Conservation (phyloP, 495 filamentous ascomycete species). For the Immersiella caudata region DNA sequence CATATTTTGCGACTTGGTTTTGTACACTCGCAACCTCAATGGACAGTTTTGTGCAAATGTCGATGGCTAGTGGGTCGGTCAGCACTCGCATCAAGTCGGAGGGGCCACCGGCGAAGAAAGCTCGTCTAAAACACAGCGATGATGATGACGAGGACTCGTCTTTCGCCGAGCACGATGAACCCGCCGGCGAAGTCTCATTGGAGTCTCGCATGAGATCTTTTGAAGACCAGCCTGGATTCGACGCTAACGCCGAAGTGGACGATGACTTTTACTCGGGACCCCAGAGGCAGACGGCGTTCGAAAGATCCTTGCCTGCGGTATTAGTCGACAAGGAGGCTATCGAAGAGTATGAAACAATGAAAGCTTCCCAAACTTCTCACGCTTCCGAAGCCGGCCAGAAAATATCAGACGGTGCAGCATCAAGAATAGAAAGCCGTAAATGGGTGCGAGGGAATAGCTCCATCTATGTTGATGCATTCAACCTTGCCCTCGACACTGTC, state of each 20-base stretch:
- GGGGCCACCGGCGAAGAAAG: constrained; percentile 39
- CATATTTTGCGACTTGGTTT: background rate
- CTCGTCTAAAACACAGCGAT: constrained; percentile 36
- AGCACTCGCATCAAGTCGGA: constrained; percentile 23
- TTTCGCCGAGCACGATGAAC: constrained; percentile 4
- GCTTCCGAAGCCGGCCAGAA: constrained; percentile 30
- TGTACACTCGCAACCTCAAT: constrained; percentile 20
- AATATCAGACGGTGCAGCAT: constrained; percentile 42
- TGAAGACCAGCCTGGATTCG: background rate
- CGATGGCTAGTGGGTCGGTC: constrained; percentile 17
- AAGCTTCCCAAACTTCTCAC: constrained; percentile 45
- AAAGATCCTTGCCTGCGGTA: constrained; percentile 72
- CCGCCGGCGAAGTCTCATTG: background rate
- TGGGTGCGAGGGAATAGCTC: constrained; percentile 67
- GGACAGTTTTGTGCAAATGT: constrained; percentile 38
- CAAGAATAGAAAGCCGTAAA: constrained; percentile 41
- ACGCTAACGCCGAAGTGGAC: constrained; percentile 29
- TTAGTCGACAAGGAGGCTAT: constrained; percentile 71
- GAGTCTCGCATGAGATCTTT: background rate
- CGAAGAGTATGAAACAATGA: constrained; percentile 72
- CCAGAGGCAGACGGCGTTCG: constrained; percentile 65
- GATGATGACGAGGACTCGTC: constrained; percentile 25
- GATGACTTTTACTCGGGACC: constrained; percentile 21
- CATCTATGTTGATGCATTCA: constrained; percentile 97
- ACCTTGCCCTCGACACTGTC: constrained; percentile 87